These are phyloP conservation scores for Phaeodactylum tricornutum DNA, from an alignment of 108 stramenopile species.

Conservation along the genomic window DNA sequence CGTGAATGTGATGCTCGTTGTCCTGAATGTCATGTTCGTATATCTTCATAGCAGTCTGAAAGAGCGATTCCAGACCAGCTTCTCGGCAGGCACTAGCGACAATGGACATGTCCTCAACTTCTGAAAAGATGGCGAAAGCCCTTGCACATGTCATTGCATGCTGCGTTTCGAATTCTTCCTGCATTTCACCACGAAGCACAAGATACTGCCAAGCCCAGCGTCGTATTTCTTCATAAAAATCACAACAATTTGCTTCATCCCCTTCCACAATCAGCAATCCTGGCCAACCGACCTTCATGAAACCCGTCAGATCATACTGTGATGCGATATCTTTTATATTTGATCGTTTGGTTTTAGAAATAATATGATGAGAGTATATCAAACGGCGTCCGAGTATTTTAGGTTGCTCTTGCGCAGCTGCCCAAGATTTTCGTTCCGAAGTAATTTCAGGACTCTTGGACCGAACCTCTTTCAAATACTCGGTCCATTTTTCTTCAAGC, in stretches of 20 bases:
- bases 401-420: no score
- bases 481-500: background rate
- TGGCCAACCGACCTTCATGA: slow-evolving; percentile 77
- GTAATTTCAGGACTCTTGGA: no score
- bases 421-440: background rate
- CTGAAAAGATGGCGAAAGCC: slow-evolving; percentile 21
- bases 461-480: background rate
- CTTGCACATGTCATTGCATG: no score
- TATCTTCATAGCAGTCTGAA: slow-evolving; percentile 60
- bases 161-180: no score
- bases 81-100: slow-evolving; percentile 49
- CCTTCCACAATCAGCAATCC: slow-evolving; percentile 73
- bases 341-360: slow-evolving; percentile 63
- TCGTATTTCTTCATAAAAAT: slow-evolving; percentile 55
- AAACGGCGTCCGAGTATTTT: slow-evolving; percentile 45
- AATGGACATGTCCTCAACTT: slow-evolving; percentile 60
- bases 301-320: slow-evolving; percentile 54
- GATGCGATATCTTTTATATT: slow-evolving; percentile 43
- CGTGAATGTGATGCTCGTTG: slow-evolving; percentile 15
- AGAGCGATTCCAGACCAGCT: slow-evolving; percentile 53
- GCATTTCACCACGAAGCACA: slow-evolving; percentile 62
- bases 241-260: slow-evolving; percentile 34
- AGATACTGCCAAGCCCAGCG: slow-evolving; percentile 66
- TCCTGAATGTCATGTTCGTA: slow-evolving; percentile 16
- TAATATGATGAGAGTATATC: slow-evolving; percentile 83